Base-by-base conservation (phyloP, 371 early-diverging fungal genomes). In the Mucor piriformis region DNA sequence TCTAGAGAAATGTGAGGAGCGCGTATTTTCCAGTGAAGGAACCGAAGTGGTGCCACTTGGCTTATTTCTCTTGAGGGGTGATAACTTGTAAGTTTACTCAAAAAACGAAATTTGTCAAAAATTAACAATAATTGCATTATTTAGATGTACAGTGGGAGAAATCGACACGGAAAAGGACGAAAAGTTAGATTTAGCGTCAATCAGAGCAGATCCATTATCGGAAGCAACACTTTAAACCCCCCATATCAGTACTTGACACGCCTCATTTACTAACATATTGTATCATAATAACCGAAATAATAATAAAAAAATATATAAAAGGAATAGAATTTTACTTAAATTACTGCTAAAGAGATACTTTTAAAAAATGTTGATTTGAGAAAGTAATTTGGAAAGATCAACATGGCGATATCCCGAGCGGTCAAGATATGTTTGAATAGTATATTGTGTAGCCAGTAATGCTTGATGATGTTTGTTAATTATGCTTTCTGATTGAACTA, bases 61-160 rank as follows among this genome's bases (percentile, higher is more conserved):
- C 1, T 67, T 92, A 20, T 92, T 91, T 61, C 66, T 93, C 50
- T 70, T 94, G 38, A 79, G 92, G n/a, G 93, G 93, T 0, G 89
- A 91, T 61, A 87, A 81, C 64, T 76, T 92, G 92, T 89, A 81
- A 72, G 75, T 73, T 3, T 24, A 34, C 32, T 0, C 27, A 12
- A 24, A 32, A 8, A 61, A 20, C 13, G 40, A 20, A 23, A 33
- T 34, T 18, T n/a, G 3, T n/a, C 1, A 38, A 6, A 10, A 8
- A 23, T 46, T 6, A 11, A 11, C 52, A 0, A 49, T 3, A 25
- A 16, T 48, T n/a, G 11, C 24, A n/a, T n/a, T n/a, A n/a, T 24
- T 33, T 59, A 83, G 82, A 23, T 64, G 68, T 20, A 74, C 79
- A 1, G 63, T 83, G 56, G 83, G 82, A 3, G 68, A 79, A 42